phyloP scores from a whole-genome alignment of 2,329 filamentous ascomycete species.

The Sarocladium kiliense region DNA sequence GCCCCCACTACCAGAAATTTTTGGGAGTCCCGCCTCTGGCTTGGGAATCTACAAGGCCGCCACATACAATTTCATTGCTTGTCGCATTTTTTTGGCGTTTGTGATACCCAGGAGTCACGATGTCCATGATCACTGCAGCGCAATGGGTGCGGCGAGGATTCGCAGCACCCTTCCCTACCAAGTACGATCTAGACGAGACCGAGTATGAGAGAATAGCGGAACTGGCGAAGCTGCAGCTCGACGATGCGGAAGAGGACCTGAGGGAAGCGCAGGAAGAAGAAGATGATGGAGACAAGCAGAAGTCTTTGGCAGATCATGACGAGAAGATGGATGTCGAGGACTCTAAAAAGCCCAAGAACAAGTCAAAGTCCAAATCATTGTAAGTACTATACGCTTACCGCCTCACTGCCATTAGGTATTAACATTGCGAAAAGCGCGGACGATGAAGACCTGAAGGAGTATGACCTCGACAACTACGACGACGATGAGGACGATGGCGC shows the following conservation, averaged over 20 bases:
- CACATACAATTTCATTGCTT: conserved; percentile 10
- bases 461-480: conserved; percentile 94
- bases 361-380: conserved; percentile 16
- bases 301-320: conserved; percentile 24
- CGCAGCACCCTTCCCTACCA: conserved; percentile 68
- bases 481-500: conserved; percentile 60
- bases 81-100: conserved; percentile 12
- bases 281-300: conserved; percentile 19
- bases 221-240: conserved; percentile 73
- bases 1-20: conserved; percentile 30
- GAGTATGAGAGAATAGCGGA: conserved; percentile 72
- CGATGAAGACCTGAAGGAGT: conserved; percentile 91
- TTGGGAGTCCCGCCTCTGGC: conserved; percentile 17
- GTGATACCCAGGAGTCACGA: conserved; percentile 29
- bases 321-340: conserved; percentile 31
- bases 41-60: conserved; percentile 10
- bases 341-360: conserved; percentile 15
- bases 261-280: conserved; percentile 58
- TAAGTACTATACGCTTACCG: not conserved
- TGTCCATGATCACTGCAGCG: conserved; percentile 74
- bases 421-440: conserved; percentile 41
- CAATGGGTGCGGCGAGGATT: conserved; percentile 74
- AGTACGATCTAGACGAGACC: conserved; percentile 70
- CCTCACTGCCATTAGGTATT: conserved; percentile 7
- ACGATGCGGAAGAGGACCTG: conserved; percentile 86